These are phyloP conservation scores for Beta vulgaris DNA, from an alignment of 148 eudicot genomes.

Conservation along the genomic window DNA sequence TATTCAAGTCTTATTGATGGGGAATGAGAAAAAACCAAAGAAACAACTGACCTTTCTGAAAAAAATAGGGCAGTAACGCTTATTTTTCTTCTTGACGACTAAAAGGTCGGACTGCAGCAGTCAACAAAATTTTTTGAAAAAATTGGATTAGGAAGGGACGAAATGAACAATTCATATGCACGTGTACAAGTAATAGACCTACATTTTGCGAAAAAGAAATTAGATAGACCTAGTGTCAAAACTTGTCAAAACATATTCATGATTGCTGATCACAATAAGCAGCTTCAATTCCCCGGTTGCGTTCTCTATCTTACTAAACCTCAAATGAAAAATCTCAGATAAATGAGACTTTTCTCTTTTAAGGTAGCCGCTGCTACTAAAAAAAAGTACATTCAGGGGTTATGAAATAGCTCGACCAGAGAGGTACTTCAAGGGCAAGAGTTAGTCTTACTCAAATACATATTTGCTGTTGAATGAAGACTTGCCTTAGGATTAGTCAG, in stretches of 20 bases:
- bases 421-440: too few relatives aligned
- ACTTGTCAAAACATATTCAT: neutral
- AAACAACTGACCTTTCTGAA: slow-evolving; percentile 66
- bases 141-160: too few relatives aligned
- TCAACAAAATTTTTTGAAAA: neutral
- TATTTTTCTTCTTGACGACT: slow-evolving; percentile 78
- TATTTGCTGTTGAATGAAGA: too few relatives aligned
- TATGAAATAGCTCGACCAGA: too few relatives aligned
- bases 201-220: neutral
- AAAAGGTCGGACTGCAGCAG: slow-evolving; percentile 75
- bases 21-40: neutral
- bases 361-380: too few relatives aligned
- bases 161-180: neutral
- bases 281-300: neutral
- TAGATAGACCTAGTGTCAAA: neutral
- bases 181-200: neutral
- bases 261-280: neutral
- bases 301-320: too few relatives aligned
- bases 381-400: too few relatives aligned
- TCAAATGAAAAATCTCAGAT: too few relatives aligned
- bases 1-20: neutral
- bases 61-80: slow-evolving; percentile 81
- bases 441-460: too few relatives aligned
- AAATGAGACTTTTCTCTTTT: too few relatives aligned
- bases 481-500: too few relatives aligned